Evolutionary conservation across 495 filamentous ascomycete genomes (phyloP).

Genomic region (Oidiodendron maius): DNA sequence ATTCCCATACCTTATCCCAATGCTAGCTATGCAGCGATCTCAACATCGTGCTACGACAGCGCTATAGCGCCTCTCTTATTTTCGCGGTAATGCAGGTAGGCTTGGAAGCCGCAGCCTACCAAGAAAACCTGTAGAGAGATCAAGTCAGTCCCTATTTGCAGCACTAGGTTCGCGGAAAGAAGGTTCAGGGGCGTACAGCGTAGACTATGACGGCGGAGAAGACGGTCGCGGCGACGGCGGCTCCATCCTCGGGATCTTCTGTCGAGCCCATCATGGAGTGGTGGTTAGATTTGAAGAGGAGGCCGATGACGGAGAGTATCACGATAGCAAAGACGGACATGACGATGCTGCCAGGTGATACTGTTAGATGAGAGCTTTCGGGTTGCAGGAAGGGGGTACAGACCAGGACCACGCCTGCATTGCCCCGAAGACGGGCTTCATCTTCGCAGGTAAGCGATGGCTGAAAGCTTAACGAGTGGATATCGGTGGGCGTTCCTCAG

Average conservation of each 20-base stretch:
- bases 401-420: conserved; percentile 94
- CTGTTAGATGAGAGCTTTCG: not conserved
- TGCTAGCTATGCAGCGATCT: no score
- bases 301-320: conserved; percentile 77
- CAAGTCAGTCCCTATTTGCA: no score
- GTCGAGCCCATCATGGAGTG: conserved; percentile 73
- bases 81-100: conserved; percentile 69
- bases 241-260: conserved; percentile 67
- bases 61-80: conserved; percentile 73
- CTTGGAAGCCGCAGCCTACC: conserved; percentile 84
- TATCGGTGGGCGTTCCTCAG: conserved; percentile 2
- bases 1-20: no score
- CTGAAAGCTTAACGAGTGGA: not conserved
- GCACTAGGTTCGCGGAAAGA: no score
- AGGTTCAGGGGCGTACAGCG: conserved; percentile 47
- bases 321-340: conserved; percentile 84
- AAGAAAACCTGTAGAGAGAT: conserved; percentile 80
- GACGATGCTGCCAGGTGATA: conserved; percentile 58
- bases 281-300: conserved; percentile 71
- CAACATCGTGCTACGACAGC: conserved; percentile 4
- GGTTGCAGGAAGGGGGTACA: conserved; percentile 9
- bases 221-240: conserved; percentile 71
- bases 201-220: conserved; percentile 85
- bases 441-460: conserved; percentile 28
- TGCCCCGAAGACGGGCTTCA: conserved; percentile 88